phyloP scores from a whole-genome alignment of 805 yeast species.

The Candida patagonica region DNA sequence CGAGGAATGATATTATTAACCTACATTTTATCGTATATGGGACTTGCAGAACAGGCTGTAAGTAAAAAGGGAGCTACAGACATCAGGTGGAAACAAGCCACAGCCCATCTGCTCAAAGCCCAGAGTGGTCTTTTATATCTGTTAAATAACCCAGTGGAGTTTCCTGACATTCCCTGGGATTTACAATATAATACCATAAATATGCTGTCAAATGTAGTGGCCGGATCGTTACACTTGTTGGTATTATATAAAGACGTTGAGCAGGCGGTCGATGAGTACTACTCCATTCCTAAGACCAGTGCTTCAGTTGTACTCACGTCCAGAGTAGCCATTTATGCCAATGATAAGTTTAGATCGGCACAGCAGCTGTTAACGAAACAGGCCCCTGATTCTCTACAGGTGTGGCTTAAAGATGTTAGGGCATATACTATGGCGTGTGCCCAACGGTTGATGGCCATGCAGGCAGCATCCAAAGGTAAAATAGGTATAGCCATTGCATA shows the following conservation, averaged over 20 bases:
- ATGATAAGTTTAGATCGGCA: constrained; percentile 24
- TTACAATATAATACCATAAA: constrained; percentile 18
- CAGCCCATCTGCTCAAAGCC: constrained; percentile 21
- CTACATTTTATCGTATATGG: constrained; percentile 15
- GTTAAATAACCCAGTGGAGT: constrained; percentile 10
- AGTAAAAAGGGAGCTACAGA: constrained; percentile 5
- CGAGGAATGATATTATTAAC: constrained; percentile 18
- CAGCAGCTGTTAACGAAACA: constrained; percentile 14
- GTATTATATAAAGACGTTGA: constrained; percentile 18
- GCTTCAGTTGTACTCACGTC: constrained; percentile 22
- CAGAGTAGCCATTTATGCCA: constrained; percentile 26
- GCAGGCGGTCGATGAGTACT: constrained; percentile 4
- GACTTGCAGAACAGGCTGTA: constrained; percentile 12
- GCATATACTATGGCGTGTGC: constrained; percentile 21
- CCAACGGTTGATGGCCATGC: constrained; percentile 22
- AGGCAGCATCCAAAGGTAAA: constrained; percentile 18
- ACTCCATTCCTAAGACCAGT: constrained; percentile 7
- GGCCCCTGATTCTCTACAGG: constrained; percentile 12
- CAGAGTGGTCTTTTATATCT: constrained; percentile 19
- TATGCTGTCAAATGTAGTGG: constrained; percentile 15
- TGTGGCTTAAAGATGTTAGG: constrained; percentile 22
- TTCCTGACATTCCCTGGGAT: constrained; percentile 15
- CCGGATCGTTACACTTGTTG: constrained; percentile 25
- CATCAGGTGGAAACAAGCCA: constrained; percentile 19
- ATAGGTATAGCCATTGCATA: constrained; percentile 24